These are phyloP conservation scores for Oidium heveae DNA, from an alignment of 2,329 filamentous ascomycete species.

Conservation along the genomic window DNA sequence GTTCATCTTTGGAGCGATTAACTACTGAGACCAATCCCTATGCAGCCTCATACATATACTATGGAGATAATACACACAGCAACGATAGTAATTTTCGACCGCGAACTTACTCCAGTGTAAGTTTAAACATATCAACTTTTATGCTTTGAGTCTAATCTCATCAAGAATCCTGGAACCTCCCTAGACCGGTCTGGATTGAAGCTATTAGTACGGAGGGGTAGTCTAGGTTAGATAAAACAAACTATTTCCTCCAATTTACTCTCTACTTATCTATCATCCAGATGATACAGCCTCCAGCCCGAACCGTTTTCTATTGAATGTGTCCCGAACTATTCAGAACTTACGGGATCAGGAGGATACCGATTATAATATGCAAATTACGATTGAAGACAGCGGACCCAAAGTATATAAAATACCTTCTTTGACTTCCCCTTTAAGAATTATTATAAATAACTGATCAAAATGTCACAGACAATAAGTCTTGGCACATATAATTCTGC, in stretches of 20 bases:
- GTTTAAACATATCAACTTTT: background rate
- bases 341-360: slow-evolving; percentile 74
- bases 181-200: slow-evolving; percentile 6
- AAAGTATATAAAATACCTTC: slow-evolving; percentile 35
- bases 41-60: slow-evolving; percentile 13
- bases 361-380: slow-evolving; percentile 88
- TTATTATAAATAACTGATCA: no score
- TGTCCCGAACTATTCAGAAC: slow-evolving; percentile 57
- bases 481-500: slow-evolving; percentile 71
- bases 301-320: slow-evolving; percentile 65
- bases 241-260: background rate
- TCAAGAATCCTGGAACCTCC: slow-evolving; percentile 8
- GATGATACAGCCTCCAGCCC: slow-evolving; percentile 47
- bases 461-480: slow-evolving; percentile 13
- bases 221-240: slow-evolving; percentile 11
- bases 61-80: slow-evolving; percentile 8
- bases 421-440: background rate
- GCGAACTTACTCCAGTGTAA: slow-evolving; percentile 13
- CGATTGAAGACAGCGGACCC: slow-evolving; percentile 81
- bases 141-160: background rate
- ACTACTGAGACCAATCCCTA: slow-evolving; percentile 8
- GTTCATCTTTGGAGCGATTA: no score
- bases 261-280: slow-evolving; percentile 15
- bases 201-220: slow-evolving; percentile 11
- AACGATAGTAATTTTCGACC: slow-evolving; percentile 10